Evolutionary conservation across 1,284 basidiomycete species (phyloP).

Genomic region (Marasmius sp.): DNA sequence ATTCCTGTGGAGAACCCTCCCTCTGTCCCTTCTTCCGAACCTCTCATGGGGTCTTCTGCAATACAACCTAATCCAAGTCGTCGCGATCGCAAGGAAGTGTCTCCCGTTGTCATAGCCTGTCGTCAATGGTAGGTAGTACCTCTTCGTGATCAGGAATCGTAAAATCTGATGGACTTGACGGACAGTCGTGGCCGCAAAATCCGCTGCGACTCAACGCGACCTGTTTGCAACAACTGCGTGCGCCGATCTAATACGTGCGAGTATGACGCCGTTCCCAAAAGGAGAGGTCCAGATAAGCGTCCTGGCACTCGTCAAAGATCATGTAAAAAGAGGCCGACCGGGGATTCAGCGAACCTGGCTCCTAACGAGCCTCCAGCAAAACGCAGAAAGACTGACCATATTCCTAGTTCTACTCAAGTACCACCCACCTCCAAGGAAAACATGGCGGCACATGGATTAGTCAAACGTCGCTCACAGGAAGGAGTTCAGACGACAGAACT

Average conservation of each 20-base stretch:
- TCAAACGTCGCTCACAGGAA: neutral
- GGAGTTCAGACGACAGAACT: constrained; percentile 25
- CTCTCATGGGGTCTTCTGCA: constrained; percentile 33
- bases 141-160: constrained; percentile 13
- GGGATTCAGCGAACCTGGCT: constrained; percentile 40
- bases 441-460: constrained; percentile 28
- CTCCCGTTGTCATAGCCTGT: constrained; percentile 69
- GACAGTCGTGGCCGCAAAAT: constrained; percentile 77
- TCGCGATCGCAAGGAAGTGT: constrained; percentile 51
- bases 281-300: constrained; percentile 79
- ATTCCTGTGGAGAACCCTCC: constrained; percentile 33
- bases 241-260: constrained; percentile 72
- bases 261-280: constrained; percentile 76
- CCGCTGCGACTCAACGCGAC: constrained; percentile 78
- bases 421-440: constrained; percentile 32
- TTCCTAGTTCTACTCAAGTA: constrained; percentile 29
- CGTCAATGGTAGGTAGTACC: constrained; percentile 53
- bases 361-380: constrained; percentile 47
- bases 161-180: constrained; percentile 30
- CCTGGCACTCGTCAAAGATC: constrained; percentile 78
- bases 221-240: constrained; percentile 75
- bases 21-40: constrained; percentile 36
- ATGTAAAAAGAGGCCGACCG: constrained; percentile 72
- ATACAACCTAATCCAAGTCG: constrained; percentile 33
- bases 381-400: constrained; percentile 51